Evolutionary conservation across 2,329 filamentous ascomycete species (phyloP).

Genomic region (Helotiales sp.): DNA sequence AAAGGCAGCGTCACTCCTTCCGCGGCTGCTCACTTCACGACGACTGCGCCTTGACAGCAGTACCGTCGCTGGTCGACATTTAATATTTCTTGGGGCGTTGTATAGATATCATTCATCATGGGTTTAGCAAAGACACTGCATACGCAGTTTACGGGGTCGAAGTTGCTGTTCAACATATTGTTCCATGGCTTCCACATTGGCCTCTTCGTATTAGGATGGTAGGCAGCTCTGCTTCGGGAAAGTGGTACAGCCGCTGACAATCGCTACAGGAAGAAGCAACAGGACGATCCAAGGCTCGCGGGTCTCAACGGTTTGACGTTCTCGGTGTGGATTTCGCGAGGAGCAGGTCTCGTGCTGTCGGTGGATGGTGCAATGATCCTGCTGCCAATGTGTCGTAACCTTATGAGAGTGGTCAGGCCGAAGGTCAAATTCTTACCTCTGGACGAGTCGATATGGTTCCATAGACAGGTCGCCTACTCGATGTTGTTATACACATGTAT

Average conservation of each 20-base stretch:
- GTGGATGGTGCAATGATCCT: constrained; percentile 87
- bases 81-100: constrained; percentile 34
- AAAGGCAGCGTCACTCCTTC: constrained; percentile 28
- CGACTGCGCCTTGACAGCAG: constrained; percentile 27
- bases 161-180: constrained; percentile 75
- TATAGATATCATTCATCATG: constrained; percentile 29
- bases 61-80: constrained; percentile 58
- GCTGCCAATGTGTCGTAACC: constrained; percentile 89
- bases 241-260: constrained; percentile 26
- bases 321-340: constrained; percentile 96
- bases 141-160: constrained; percentile 68
- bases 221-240: constrained; percentile 38
- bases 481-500: constrained; percentile 79
- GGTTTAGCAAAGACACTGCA: constrained; percentile 39
- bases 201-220: constrained; percentile 87
- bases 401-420: constrained; percentile 81
- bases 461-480: constrained; percentile 89
- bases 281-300: constrained; percentile 63
- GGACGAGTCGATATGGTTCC: constrained; percentile 98
- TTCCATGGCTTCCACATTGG: constrained; percentile 80
- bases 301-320: constrained; percentile 78
- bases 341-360: constrained; percentile 81
- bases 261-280: constrained; percentile 73
- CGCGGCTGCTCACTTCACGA: constrained; percentile 26
- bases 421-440: constrained; percentile 86